Evolutionary conservation across 441 rosid genomes (phyloP).

Genomic region (Gossypium lobatum): DNA sequence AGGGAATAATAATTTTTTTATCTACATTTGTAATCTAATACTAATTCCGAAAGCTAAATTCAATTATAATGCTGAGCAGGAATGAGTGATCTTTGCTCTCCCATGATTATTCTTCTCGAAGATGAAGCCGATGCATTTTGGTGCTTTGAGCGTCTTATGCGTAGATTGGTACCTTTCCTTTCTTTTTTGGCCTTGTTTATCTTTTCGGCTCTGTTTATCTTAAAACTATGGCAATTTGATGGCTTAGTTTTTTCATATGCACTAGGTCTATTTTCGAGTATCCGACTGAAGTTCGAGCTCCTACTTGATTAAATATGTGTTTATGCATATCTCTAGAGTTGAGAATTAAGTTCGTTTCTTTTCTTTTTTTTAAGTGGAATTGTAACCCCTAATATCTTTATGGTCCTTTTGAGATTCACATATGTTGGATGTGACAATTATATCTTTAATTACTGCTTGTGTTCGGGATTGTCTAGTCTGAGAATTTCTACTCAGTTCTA

Average conservation of each 20-base stretch:
- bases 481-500: no score
- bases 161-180: conserved; percentile 70
- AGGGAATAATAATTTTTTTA: neutral
- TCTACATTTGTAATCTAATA: neutral
- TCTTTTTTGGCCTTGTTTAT: no score
- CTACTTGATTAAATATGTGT: conserved; percentile 2
- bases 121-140: conserved; percentile 94
- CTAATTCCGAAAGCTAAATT: conserved; percentile 15
- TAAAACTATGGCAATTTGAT: neutral
- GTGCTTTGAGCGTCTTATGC: conserved; percentile 96
- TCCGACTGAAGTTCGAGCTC: neutral
- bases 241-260: neutral
- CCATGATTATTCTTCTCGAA: conserved; percentile 89
- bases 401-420: no score
- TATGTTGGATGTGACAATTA: no score
- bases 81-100: conserved; percentile 98
- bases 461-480: no score
- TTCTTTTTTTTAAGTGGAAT: no score
- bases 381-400: no score
- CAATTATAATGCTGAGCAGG: conserved; percentile 35
- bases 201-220: neutral
- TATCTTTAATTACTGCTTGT: no score
- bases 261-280: neutral
- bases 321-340: no score
- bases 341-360: no score